Evolutionary conservation across 257 asterid species (phyloP).

Genomic region (Echites panduratus): DNA sequence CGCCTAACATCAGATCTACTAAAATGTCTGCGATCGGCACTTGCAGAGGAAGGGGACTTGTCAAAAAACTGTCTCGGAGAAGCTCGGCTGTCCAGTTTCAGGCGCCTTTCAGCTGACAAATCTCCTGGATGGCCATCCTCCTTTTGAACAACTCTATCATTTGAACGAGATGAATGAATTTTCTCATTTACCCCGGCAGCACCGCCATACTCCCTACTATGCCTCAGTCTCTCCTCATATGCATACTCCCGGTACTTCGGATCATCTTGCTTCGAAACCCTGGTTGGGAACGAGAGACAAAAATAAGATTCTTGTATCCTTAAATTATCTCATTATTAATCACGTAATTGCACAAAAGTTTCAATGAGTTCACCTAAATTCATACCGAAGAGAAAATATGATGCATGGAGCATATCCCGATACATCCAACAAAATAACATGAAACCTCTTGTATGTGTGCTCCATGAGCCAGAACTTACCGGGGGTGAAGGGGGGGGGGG

Average conservation of each 20-base stretch:
- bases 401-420: neutral
- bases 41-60: constrained; percentile 67
- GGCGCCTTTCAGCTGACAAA: constrained; percentile 61
- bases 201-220: constrained; percentile 49
- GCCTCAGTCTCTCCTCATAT: constrained; percentile 69
- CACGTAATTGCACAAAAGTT: neutral
- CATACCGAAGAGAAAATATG: neutral
- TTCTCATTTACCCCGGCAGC: constrained; percentile 49
- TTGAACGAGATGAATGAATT: constrained; percentile 46
- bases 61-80: constrained; percentile 59
- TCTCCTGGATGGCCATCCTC: constrained; percentile 58
- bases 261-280: constrained; percentile 79
- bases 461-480: no score
- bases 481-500: no score
- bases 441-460: neutral
- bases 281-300: constrained; percentile 24
- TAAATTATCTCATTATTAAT: neutral
- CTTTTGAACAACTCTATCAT: constrained; percentile 58
- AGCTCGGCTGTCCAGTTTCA: constrained; percentile 56
- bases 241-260: constrained; percentile 66
- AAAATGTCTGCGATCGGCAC: constrained; percentile 52
- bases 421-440: neutral
- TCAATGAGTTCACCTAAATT: neutral
- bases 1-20: constrained; percentile 61
- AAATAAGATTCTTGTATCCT: neutral